Evolutionary conservation across 2,329 filamentous ascomycete genomes (phyloP).

Genomic region (Pleomassaria siparia): DNA sequence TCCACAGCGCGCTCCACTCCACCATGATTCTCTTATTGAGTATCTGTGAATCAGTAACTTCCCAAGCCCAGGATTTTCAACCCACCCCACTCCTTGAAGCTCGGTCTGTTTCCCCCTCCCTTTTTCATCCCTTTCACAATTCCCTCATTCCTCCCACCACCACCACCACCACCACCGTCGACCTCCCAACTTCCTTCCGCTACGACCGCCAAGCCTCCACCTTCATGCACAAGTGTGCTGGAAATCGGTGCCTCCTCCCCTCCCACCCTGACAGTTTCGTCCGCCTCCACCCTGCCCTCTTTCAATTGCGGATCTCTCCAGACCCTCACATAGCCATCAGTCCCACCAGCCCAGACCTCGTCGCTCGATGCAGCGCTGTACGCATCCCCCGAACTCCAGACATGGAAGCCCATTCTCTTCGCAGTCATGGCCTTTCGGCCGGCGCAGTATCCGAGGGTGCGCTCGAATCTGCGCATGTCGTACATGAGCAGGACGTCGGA

Average conservation of each 20-base stretch:
- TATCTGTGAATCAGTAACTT: too few species aligned
- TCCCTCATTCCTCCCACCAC: neutral
- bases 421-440: constrained; percentile 51
- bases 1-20: too few species aligned
- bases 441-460: constrained; percentile 52
- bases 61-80: constrained; percentile 27
- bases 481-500: constrained; percentile 60
- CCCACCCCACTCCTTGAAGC: constrained; percentile 22
- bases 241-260: constrained; percentile 24
- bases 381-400: constrained; percentile 42
- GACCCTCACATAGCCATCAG: constrained; percentile 55
- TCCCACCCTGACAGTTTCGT: constrained; percentile 27
- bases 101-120: constrained; percentile 15
- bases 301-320: constrained; percentile 36
- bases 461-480: constrained; percentile 58
- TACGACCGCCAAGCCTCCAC: constrained; percentile 24
- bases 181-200: constrained; percentile 21
- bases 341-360: constrained; percentile 63
- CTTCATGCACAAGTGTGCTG: constrained; percentile 25
- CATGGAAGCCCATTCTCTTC: constrained; percentile 59
- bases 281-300: constrained; percentile 41
- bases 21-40: too few species aligned
- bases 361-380: constrained; percentile 41
- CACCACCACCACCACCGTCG: neutral
- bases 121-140: constrained; percentile 5